Evolutionary conservation across 257 asterid species (phyloP).

Genomic region (Solanum ossicruentum): DNA sequence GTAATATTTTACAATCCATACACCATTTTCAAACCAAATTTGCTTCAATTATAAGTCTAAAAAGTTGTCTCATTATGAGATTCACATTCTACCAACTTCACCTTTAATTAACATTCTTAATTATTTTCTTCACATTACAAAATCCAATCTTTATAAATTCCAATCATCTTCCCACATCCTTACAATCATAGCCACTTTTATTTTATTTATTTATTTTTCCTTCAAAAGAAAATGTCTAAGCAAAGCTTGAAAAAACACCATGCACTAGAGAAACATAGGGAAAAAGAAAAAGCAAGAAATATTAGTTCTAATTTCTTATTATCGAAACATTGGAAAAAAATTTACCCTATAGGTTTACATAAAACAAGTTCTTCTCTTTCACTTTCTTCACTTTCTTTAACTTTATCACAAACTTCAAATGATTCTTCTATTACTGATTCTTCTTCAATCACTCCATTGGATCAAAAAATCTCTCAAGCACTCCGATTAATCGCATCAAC

Average conservation of each 20-base stretch:
- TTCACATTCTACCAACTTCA: conserved; percentile 48
- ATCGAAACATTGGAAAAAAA: conserved; percentile 48
- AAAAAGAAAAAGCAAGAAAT: conserved; percentile 31
- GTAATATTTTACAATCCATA: conserved; percentile 42
- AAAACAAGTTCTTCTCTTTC: conserved; percentile 57
- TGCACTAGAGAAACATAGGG: conserved; percentile 30
- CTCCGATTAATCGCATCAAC: conserved; percentile 31
- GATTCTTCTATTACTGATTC: conserved; percentile 57
- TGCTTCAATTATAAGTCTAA: conserved; percentile 41
- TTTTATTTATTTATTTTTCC: background rate
- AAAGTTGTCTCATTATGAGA: conserved; percentile 20
- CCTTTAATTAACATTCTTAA: background rate
- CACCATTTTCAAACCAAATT: conserved; percentile 22
- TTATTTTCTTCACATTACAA: background rate
- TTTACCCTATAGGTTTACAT: conserved; percentile 56
- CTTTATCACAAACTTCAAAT: conserved; percentile 61
- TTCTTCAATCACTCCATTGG: conserved; percentile 24
- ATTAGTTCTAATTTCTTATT: conserved; percentile 7
- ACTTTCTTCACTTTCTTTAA: conserved; percentile 52
- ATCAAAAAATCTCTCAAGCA: conserved; percentile 46
- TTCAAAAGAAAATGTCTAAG: conserved; percentile 32
- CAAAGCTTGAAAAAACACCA: conserved; percentile 18
- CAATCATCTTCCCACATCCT: background rate
- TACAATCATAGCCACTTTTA: background rate
- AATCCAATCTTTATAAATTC: conserved; percentile 5